These are phyloP conservation scores for Carex myosuroides DNA, from an alignment of 176 grass and related monocot genomes.

Conservation along the genomic window DNA sequence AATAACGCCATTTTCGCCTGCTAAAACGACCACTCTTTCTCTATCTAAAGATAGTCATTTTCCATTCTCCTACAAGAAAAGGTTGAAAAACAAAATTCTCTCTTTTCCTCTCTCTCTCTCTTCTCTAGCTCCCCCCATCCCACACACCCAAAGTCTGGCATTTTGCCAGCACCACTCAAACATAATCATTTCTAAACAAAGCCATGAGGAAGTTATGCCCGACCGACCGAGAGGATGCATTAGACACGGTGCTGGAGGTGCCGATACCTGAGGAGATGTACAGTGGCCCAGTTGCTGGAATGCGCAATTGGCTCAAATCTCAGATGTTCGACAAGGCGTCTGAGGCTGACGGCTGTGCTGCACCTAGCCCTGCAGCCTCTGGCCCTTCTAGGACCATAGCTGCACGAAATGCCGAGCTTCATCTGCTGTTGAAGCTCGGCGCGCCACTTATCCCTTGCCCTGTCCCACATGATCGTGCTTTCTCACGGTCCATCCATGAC, in stretches of 20 bases:
- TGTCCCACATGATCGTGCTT: slow-evolving; percentile 72
- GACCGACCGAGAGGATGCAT: slow-evolving; percentile 66
- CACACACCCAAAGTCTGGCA: not conserved
- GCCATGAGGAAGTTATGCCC: slow-evolving; percentile 93
- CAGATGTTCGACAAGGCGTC: slow-evolving; percentile 85
- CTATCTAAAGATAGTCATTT: slow-evolving; percentile 16
- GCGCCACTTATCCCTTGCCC: slow-evolving; percentile 82
- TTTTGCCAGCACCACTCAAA: not conserved
- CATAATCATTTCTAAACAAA: slow-evolving; percentile 5
- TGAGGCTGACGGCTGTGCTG: slow-evolving; percentile 20
- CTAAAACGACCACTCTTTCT: not conserved
- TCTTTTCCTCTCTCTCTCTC: not conserved
- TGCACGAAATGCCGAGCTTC: slow-evolving; percentile 54
- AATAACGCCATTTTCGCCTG: not conserved
- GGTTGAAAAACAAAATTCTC: not conserved
- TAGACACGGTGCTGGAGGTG: slow-evolving; percentile 97
- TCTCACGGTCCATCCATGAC: slow-evolving; percentile 82
- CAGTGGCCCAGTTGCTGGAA: slow-evolving; percentile 41
- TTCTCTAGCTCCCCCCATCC: not conserved
- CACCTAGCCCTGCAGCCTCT: slow-evolving; percentile 28
- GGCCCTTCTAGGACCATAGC: slow-evolving; percentile 17
- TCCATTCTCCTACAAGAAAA: slow-evolving; percentile 15
- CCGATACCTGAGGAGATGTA: slow-evolving; percentile 93
- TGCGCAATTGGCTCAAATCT: slow-evolving; percentile 79
- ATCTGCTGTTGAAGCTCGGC: slow-evolving; percentile 87